Evolutionary conservation across 1,284 basidiomycete genomes (phyloP).

Genomic region (Erythrobasidium hasegawianum): DNA sequence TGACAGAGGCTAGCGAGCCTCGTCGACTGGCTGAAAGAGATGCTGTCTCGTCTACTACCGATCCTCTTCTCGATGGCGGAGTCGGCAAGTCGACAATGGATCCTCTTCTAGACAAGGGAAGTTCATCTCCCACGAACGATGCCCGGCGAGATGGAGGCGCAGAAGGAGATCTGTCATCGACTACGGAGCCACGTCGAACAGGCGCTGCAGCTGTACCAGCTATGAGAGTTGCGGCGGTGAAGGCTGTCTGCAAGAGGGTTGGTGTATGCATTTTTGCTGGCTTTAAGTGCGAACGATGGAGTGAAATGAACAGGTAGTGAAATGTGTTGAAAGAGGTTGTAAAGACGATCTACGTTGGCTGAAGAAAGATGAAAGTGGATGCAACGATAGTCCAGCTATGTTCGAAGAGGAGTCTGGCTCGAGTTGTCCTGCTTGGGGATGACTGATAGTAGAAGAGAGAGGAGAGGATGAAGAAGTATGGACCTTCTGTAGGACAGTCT

Average conservation of each 20-base stretch:
- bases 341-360: background rate
- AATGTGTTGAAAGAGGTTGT: background rate
- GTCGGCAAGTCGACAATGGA: constrained; percentile 24
- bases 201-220: constrained; percentile 23
- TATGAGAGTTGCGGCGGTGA: constrained; percentile 27
- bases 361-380: background rate
- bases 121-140: constrained; percentile 17
- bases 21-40: constrained; percentile 16
- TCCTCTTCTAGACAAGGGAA: constrained; percentile 19
- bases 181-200: constrained; percentile 19
- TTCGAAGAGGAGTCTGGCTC: too few species aligned
- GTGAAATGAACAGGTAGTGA: background rate
- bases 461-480: too few species aligned
- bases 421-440: too few species aligned
- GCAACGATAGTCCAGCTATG: background rate
- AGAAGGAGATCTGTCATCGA: constrained; percentile 24
- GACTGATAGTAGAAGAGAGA: too few species aligned
- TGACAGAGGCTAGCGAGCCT: constrained; percentile 2
- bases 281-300: background rate
- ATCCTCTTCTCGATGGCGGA: constrained; percentile 7
- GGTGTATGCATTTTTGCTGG: constrained; percentile 27
- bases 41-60: background rate
- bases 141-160: constrained; percentile 23
- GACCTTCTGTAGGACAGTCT: too few species aligned
- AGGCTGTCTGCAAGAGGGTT: constrained; percentile 26